These are phyloP conservation scores for Crithidia fasciculata DNA, from an alignment of 208 protist genomes.

Conservation along the genomic window DNA sequence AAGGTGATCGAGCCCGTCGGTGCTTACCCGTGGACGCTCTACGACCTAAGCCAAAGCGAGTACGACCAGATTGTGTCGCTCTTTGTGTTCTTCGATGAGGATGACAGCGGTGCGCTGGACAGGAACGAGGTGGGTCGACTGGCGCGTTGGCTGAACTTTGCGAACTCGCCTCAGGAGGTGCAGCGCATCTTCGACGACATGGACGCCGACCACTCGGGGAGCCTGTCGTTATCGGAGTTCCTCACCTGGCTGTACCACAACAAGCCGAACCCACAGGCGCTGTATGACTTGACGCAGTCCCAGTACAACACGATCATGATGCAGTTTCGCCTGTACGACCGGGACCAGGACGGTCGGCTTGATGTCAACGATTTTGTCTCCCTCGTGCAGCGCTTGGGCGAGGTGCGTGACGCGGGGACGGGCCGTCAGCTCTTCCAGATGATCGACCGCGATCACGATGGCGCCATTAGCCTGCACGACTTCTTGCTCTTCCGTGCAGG, in stretches of 20 bases:
- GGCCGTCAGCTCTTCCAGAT: slow-evolving; percentile 56
- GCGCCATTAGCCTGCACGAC: slow-evolving; percentile 73
- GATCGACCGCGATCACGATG: slow-evolving; percentile 57
- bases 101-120: slow-evolving; percentile 70
- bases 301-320: slow-evolving; percentile 91
- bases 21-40: slow-evolving; percentile 58
- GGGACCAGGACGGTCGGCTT: slow-evolving; percentile 66
- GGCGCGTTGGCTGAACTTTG: slow-evolving; percentile 87
- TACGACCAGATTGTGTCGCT: slow-evolving; percentile 85
- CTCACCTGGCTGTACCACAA: slow-evolving; percentile 75
- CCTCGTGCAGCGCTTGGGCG: slow-evolving; percentile 51
- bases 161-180: slow-evolving; percentile 59
- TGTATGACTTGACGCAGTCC: slow-evolving; percentile 76
- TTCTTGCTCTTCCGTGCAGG: slow-evolving; percentile 74
- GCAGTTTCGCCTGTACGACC: slow-evolving; percentile 82
- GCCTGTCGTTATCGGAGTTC: slow-evolving; percentile 73
- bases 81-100: slow-evolving; percentile 86
- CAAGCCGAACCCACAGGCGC: slow-evolving; percentile 69
- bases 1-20: slow-evolving; percentile 54
- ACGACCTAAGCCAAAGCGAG: slow-evolving; percentile 73
- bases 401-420: slow-evolving; percentile 39
- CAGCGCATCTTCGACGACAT: slow-evolving; percentile 59
- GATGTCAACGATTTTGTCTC: slow-evolving; percentile 64
- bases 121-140: slow-evolving; percentile 60
- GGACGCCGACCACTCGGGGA: slow-evolving; percentile 68